Percentiles rank a stretch among this genome's conserved stretches.
Evolutionary conservation across 2,329 filamentous ascomycete species (phyloP).

Genomic region (Clonostachys chloroleuca): DNA sequence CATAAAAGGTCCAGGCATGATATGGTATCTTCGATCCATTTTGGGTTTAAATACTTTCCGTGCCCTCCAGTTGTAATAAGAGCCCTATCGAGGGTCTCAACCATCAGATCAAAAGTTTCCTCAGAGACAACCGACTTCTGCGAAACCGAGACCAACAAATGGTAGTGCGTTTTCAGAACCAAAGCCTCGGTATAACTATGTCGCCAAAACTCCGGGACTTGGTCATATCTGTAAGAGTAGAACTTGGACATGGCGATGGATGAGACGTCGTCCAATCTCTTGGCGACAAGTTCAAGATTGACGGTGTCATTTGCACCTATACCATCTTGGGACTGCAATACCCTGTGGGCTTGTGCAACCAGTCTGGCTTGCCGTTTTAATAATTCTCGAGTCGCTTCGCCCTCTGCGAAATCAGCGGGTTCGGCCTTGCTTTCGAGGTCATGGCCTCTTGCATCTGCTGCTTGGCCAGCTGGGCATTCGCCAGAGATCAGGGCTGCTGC

Average conservation of each 20-base stretch:
- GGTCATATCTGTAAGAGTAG: conserved; percentile 64
- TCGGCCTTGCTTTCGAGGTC: too few species aligned
- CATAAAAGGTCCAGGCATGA: conserved; percentile 26
- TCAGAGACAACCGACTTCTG: conserved; percentile 1
- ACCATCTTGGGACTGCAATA: too few species aligned
- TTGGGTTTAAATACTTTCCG: conserved; percentile 38
- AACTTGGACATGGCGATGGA: conserved; percentile 60
- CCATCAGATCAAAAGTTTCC: conserved; percentile 43
- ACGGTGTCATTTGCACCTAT: neutral
- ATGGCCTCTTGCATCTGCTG: too few species aligned
- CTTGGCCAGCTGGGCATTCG: too few species aligned
- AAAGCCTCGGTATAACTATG: conserved; percentile 68
- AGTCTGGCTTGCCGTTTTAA: too few species aligned
- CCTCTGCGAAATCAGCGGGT: too few species aligned
- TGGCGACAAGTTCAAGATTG: conserved; percentile 18
- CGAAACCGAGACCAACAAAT: conserved; percentile 11
- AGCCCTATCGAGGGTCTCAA: conserved; percentile 69
- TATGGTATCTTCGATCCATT: conserved; percentile 48
- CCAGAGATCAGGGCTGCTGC: too few species aligned
- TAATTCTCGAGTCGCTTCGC: too few species aligned
- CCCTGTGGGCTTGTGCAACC: too few species aligned
- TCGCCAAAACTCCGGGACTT: conserved; percentile 65
- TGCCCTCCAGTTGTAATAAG: conserved; percentile 71
- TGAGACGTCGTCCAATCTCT: conserved; percentile 50
- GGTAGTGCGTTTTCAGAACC: conserved; percentile 53